Percentiles rank a stretch among this genome's conserved stretches.
phyloP scores from a whole-genome alignment of 306 rosid species.

The Citrullus amarus region DNA sequence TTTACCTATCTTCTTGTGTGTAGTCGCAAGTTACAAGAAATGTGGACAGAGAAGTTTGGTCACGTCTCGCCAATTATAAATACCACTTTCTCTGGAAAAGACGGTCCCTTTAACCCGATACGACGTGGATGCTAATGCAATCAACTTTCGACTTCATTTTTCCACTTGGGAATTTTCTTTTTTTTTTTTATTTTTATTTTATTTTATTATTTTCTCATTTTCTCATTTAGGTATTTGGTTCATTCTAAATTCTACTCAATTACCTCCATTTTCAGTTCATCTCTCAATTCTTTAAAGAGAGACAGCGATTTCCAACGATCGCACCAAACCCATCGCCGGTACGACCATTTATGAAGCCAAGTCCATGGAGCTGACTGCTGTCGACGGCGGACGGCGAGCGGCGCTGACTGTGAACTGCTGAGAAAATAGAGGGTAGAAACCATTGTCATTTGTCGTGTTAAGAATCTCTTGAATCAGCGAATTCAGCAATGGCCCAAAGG shows the following conservation, averaged over 20 bases:
- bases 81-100: constrained; percentile 2
- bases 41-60: constrained; percentile 34
- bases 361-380: not conserved
- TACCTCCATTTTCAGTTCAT: not conserved
- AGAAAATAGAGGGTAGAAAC: not conserved
- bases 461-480: not conserved
- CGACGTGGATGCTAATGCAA: constrained; percentile 7
- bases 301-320: not conserved
- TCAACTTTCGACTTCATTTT: not conserved
- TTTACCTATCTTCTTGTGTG: constrained; percentile 3
- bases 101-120: not conserved
- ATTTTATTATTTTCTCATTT: not conserved
- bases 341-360: not conserved
- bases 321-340: not conserved
- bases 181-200: not conserved
- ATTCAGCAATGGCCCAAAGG: not conserved
- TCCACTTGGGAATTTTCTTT: not conserved
- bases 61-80: not conserved
- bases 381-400: not conserved
- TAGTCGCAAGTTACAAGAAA: constrained; percentile 39
- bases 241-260: not conserved
- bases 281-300: not conserved
- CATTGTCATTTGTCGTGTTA: not conserved
- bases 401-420: not conserved
- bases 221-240: not conserved